Percentiles rank a stretch among this genome's conserved stretches.
Conservation (phyloP, 2,329 filamentous ascomycete genomes). For the Phoma sp. region DNA sequence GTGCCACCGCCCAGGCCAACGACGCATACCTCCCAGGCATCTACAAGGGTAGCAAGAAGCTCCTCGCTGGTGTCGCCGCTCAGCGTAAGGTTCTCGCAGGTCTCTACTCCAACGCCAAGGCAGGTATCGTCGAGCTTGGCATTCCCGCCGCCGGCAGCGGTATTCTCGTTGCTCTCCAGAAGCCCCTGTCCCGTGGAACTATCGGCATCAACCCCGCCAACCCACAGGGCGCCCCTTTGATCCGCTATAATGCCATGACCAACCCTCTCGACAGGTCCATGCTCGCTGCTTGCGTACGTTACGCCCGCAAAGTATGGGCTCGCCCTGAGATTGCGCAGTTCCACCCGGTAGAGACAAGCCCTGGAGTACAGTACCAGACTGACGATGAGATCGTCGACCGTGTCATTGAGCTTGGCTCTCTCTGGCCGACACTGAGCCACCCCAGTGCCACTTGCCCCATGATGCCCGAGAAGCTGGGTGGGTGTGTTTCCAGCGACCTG, state of each 20-base stretch:
- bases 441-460: conserved; percentile 41
- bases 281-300: conserved; percentile 45
- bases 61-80: conserved; percentile 32
- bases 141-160: conserved; percentile 46
- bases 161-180: conserved; percentile 41
- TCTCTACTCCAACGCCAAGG: conserved; percentile 30
- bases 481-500: conserved; percentile 36
- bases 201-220: conserved; percentile 35
- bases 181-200: conserved; percentile 51
- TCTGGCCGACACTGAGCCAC: conserved; percentile 36
- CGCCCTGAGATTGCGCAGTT: conserved; percentile 35
- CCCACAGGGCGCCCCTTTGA: conserved; percentile 35
- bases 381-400: conserved; percentile 38
- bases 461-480: conserved; percentile 43
- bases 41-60: conserved; percentile 35
- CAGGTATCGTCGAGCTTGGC: conserved; percentile 36
- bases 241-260: conserved; percentile 39
- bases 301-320: conserved; percentile 44
- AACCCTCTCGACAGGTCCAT: conserved; percentile 41
- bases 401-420: conserved; percentile 21
- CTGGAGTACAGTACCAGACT: conserved; percentile 35
- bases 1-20: conserved; percentile 18
- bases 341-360: conserved; percentile 30
- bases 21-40: conserved; percentile 31
- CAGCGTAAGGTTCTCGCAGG: conserved; percentile 40